Percentiles rank a stretch among this genome's conserved stretches.
These are phyloP conservation scores for Cyphellophora attinorum DNA, from an alignment of 2,329 filamentous ascomycete species.

Conservation along the genomic window DNA sequence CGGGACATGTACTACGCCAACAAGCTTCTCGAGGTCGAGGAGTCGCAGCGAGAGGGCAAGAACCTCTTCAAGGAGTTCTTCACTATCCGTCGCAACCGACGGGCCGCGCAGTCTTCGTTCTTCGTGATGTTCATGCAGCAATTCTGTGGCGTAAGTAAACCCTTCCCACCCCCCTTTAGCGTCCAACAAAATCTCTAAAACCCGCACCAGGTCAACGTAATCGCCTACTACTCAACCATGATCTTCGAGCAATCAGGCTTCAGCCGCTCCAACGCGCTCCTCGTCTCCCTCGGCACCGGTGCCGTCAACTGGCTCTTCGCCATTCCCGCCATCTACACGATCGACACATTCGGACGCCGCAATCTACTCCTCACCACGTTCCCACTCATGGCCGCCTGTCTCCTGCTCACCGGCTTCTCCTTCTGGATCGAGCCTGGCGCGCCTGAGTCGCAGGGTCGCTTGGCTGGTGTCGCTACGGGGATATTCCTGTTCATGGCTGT, in stretches of 20 bases:
- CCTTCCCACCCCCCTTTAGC: slow-evolving; percentile 14
- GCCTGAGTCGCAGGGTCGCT: not conserved
- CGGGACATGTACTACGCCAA: slow-evolving; percentile 29
- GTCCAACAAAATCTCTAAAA: too few relatives aligned
- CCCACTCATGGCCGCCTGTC: slow-evolving; percentile 37
- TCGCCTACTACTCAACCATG: slow-evolving; percentile 41
- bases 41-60: slow-evolving; percentile 24
- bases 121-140: slow-evolving; percentile 22
- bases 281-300: slow-evolving; percentile 49
- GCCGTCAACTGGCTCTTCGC: slow-evolving; percentile 58
- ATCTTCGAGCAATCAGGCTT: slow-evolving; percentile 39
- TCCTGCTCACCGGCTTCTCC: slow-evolving; percentile 20
- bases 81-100: slow-evolving; percentile 33
- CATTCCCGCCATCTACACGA: slow-evolving; percentile 52
- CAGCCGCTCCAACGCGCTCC: slow-evolving; percentile 28
- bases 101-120: slow-evolving; percentile 25
- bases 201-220: slow-evolving; percentile 21
- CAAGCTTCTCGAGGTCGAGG: slow-evolving; percentile 42
- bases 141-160: slow-evolving; percentile 20
- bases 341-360: slow-evolving; percentile 47
- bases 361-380: slow-evolving; percentile 39
- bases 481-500: slow-evolving; percentile 30
- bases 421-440: not conserved
- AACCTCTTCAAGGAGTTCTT: slow-evolving; percentile 37
- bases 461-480: not conserved